Conservation (phyloP, 2,329 filamentous ascomycete species). For the Pseudogymnoascus verrucosus region DNA sequence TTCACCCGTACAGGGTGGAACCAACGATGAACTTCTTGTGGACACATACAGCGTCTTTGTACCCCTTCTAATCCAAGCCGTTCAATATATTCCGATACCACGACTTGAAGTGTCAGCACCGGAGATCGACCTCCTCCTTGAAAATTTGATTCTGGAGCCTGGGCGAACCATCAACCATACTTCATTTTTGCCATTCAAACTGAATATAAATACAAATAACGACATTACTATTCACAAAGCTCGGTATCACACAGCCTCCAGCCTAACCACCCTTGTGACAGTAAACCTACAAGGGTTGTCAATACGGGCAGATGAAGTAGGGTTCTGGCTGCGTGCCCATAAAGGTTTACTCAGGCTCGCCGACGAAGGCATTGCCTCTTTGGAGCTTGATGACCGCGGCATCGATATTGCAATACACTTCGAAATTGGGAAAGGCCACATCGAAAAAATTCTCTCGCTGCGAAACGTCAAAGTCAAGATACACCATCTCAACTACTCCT, state of each 20-base stretch:
- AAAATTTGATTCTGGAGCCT: constrained; percentile 86
- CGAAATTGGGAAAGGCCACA: constrained; percentile 66
- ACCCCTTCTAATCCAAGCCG: constrained; percentile 63
- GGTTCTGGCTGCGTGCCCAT: constrained; percentile 81
- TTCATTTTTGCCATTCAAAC: constrained; percentile 79
- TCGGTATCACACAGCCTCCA: constrained; percentile 57
- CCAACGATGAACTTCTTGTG: constrained; percentile 63
- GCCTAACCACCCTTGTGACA: constrained; percentile 62
- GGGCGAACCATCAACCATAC: constrained; percentile 75
- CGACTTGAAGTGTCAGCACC: constrained; percentile 81
- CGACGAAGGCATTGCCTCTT: constrained; percentile 78
- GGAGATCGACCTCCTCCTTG: constrained; percentile 74
- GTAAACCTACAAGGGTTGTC: constrained; percentile 78
- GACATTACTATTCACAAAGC: constrained; percentile 79
- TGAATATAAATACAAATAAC: constrained; percentile 77
- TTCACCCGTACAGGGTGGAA: constrained; percentile 54
- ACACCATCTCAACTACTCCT: constrained; percentile 75
- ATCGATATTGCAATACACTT: constrained; percentile 81
- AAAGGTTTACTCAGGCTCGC: constrained; percentile 65
- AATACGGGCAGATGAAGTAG: constrained; percentile 75
- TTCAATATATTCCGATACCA: constrained; percentile 86
- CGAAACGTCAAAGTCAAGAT: constrained; percentile 70
- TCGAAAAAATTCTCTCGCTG: constrained; percentile 76
- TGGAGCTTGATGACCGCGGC: constrained; percentile 77
- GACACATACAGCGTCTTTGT: constrained; percentile 76